Conservation (phyloP, 176 grass and related monocot genomes). For the Bonia amplexicaulis region DNA sequence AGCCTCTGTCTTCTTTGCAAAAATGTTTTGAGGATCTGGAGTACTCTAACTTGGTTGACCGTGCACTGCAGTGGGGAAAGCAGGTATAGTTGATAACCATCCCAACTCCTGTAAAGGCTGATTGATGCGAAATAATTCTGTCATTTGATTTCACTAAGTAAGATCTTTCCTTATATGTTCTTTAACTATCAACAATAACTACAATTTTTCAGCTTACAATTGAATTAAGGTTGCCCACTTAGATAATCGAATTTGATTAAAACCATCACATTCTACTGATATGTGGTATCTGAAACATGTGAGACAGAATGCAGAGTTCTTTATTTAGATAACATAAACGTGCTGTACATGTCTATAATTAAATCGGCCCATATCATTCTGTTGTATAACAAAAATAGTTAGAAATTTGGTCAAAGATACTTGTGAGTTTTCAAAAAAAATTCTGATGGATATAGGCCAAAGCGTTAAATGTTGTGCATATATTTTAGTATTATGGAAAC, state of each 20-base stretch:
- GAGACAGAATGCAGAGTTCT: neutral
- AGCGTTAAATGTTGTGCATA: neutral
- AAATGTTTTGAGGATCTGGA: slow-evolving; percentile 99
- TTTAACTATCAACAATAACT: neutral
- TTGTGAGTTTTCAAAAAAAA: neutral
- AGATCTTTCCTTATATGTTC: neutral
- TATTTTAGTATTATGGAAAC: neutral
- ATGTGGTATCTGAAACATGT: neutral
- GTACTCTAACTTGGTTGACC: slow-evolving; percentile 85
- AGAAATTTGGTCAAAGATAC: neutral
- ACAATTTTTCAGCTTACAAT: neutral
- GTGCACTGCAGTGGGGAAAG: slow-evolving; percentile 71
- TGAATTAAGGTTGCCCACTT: neutral
- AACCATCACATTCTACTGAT: neutral
- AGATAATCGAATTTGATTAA: neutral
- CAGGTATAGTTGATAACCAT: slow-evolving; percentile 49
- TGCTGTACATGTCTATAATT: neutral
- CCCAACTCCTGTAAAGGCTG: neutral
- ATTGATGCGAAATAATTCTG: neutral
- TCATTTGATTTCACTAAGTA: neutral
- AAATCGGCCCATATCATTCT: neutral
- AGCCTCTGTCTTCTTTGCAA: slow-evolving; percentile 89
- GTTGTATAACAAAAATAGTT: neutral
- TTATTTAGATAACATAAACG: neutral
- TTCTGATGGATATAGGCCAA: neutral